Conservation (phyloP, 441 rosid genomes). For the Breynia disticha region DNA sequence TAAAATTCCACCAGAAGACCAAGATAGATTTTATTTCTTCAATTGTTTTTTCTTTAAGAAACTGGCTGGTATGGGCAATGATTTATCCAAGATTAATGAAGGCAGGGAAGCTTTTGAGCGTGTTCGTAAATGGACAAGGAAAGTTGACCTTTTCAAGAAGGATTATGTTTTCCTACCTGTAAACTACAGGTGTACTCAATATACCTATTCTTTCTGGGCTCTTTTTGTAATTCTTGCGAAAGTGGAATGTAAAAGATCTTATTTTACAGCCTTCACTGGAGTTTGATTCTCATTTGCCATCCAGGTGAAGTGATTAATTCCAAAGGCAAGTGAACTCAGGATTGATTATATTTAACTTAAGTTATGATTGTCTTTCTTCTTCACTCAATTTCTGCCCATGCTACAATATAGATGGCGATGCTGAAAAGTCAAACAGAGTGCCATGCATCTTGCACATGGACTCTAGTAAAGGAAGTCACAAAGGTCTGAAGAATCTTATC, state of each 20-base stretch:
- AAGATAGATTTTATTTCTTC: conserved; percentile 65
- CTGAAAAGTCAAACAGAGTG: conserved; percentile 25
- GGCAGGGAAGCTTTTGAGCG: conserved; percentile 72
- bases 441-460: conserved; percentile 90
- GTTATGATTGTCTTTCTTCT: conserved; percentile 6
- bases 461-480: conserved; percentile 76
- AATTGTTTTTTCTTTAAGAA: conserved; percentile 89
- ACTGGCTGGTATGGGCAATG: conserved; percentile 77
- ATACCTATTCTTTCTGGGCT: conserved; percentile 1
- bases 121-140: conserved; percentile 86
- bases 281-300: conserved; percentile 76
- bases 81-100: conserved; percentile 41
- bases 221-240: conserved; percentile 7
- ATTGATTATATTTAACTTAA: background rate
- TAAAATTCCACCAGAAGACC: conserved; percentile 41
- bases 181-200: conserved; percentile 56
- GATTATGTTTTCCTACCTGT: conserved; percentile 89
- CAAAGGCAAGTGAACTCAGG: conserved; percentile 29
- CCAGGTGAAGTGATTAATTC: conserved; percentile 52
- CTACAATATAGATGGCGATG: conserved; percentile 33
- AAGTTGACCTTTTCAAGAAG: conserved; percentile 64
- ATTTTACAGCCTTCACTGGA: conserved; percentile 73
- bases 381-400: conserved; percentile 2
- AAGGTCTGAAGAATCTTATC: conserved; percentile 58
- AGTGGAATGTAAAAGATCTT: conserved; percentile 11